Evolutionary conservation across 106 monocot species (phyloP).

Genomic region (Vanilla planifolia): DNA sequence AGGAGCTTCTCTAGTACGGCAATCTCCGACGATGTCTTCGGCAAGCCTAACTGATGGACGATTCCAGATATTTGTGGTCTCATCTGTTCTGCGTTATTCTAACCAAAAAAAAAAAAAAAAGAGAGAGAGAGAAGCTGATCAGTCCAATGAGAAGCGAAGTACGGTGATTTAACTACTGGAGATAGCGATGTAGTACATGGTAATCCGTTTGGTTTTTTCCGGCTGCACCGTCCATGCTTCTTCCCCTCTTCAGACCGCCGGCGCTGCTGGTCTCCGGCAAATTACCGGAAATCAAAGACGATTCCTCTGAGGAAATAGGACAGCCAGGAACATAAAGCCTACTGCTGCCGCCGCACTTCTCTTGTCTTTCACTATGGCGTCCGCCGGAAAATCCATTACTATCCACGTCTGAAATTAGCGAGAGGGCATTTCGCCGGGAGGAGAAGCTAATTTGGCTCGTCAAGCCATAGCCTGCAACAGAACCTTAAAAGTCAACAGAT

Average conservation of each 20-base stretch:
- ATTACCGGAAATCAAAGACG: constrained; percentile 32
- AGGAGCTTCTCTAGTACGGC: constrained; percentile 58
- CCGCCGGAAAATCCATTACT: constrained; percentile 48
- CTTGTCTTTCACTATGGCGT: background rate
- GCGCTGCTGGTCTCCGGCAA: too few species aligned
- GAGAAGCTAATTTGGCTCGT: constrained; percentile 69
- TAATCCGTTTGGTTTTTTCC: constrained; percentile 35
- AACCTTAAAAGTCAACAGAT: background rate
- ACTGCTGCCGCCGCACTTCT: constrained; percentile 19
- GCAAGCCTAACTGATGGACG: constrained; percentile 67
- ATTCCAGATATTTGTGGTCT: constrained; percentile 21
- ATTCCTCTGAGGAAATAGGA: constrained; percentile 56
- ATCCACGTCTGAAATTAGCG: constrained; percentile 65
- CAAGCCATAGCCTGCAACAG: constrained; percentile 35
- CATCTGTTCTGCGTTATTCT: constrained; percentile 22
- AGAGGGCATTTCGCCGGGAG: constrained; percentile 62
- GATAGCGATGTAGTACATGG: constrained; percentile 45
- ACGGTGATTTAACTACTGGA: too few species aligned
- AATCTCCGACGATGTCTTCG: constrained; percentile 64
- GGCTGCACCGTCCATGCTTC: too few species aligned
- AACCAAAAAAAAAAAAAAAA: background rate
- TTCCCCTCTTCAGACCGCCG: constrained; percentile 36
- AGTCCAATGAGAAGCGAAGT: background rate
- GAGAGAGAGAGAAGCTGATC: too few species aligned
- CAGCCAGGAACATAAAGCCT: constrained; percentile 45